These are phyloP conservation scores for Leucocoprinus sp. DNA, from an alignment of 768 basidiomycete species.

Conservation along the genomic window DNA sequence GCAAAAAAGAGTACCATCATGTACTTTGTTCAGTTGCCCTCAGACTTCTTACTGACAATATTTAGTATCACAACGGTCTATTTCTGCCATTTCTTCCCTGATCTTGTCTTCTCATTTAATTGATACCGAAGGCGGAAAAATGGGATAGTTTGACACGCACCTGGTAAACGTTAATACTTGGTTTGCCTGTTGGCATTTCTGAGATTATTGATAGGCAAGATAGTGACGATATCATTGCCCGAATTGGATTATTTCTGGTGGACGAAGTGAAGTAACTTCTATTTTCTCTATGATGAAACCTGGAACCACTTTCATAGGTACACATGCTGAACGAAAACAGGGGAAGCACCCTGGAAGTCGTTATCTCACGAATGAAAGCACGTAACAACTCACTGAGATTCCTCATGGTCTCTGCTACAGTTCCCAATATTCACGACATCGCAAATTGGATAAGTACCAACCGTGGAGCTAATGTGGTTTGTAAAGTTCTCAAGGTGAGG, in stretches of 20 bases:
- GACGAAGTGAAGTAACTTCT: constrained; percentile 56
- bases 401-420: constrained; percentile 86
- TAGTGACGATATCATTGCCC: constrained; percentile 57
- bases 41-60: constrained; percentile 5
- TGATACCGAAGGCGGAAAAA: constrained; percentile 69
- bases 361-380: constrained; percentile 88
- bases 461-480: constrained; percentile 22
- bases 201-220: constrained; percentile 35
- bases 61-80: constrained; percentile 69
- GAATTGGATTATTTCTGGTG: constrained; percentile 78
- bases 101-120: background rate
- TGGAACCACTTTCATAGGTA: constrained; percentile 41
- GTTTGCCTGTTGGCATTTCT: background rate
- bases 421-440: constrained; percentile 88
- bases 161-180: constrained; percentile 54
- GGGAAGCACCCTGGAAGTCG: constrained; percentile 89
- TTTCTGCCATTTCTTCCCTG: background rate
- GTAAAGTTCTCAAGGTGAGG: constrained; percentile 66
- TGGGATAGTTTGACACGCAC: constrained; percentile 91
- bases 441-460: constrained; percentile 74
- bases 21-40: constrained; percentile 30
- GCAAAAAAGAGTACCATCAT: constrained; percentile 75
- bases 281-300: background rate
- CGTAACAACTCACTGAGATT: constrained; percentile 69
- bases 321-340: constrained; percentile 88